Conservation (phyloP, 176 grass and related monocot species). For the Triticum timopheevii region DNA sequence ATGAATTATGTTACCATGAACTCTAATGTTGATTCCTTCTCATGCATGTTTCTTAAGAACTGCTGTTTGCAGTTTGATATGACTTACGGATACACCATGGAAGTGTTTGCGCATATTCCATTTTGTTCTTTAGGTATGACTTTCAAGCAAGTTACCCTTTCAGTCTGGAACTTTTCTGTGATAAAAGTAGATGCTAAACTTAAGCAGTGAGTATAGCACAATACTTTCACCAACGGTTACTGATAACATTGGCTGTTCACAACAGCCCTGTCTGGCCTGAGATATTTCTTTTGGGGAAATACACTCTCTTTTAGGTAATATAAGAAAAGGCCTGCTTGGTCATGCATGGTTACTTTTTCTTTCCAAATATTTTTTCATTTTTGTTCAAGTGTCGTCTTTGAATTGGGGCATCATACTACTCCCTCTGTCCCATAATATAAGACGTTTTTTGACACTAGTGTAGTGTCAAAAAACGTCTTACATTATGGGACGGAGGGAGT, state of each 20-base stretch:
- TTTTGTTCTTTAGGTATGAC: slow-evolving; percentile 36
- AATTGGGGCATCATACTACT: neutral
- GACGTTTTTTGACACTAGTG: no score
- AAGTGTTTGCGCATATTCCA: slow-evolving; percentile 15
- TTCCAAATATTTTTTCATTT: neutral
- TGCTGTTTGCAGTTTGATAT: neutral
- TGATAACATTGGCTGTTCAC: neutral
- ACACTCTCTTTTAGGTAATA: neutral
- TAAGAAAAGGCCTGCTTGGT: neutral
- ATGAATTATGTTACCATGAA: slow-evolving; percentile 27
- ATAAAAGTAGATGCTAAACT: slow-evolving; percentile 48
- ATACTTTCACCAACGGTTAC: slow-evolving; percentile 20
- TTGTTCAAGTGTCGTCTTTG: neutral
- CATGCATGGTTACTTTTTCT: slow-evolving; percentile 13
- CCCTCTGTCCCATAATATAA: no score
- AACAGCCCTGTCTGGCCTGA: neutral
- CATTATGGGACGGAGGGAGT: no score
- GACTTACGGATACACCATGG: neutral
- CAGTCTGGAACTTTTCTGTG: slow-evolving; percentile 26
- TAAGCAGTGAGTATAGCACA: slow-evolving; percentile 40
- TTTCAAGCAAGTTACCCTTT: slow-evolving; percentile 40
- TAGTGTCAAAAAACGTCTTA: no score
- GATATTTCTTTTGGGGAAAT: neutral
- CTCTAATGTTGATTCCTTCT: slow-evolving; percentile 23
- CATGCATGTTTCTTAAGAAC: slow-evolving; percentile 17